These are phyloP conservation scores for Ceraceosorus guamensis DNA, from an alignment of 1,284 basidiomycete species.

Conservation along the genomic window DNA sequence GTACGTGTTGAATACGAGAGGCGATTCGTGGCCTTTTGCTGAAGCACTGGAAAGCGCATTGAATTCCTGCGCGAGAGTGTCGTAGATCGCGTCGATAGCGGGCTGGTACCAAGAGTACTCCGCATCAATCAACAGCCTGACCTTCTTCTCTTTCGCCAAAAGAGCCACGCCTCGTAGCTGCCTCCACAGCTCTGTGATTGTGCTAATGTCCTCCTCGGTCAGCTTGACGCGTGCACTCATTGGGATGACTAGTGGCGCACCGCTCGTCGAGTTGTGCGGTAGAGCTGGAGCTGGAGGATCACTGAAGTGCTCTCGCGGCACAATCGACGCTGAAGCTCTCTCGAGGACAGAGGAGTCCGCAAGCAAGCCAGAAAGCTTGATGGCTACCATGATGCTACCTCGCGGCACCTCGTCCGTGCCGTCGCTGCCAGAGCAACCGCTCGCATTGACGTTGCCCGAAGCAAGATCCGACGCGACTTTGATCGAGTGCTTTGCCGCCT, in stretches of 20 bases:
- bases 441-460: slow-evolving; percentile 3
- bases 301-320: slow-evolving; percentile 34
- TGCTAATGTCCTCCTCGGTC: slow-evolving; percentile 23
- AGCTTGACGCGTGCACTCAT: no score
- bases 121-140: slow-evolving; percentile 35
- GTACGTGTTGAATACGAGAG: slow-evolving; percentile 39
- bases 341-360: slow-evolving; percentile 31
- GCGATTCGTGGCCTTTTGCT: slow-evolving; percentile 8
- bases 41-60: slow-evolving; percentile 14
- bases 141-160: slow-evolving; percentile 23
- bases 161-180: slow-evolving; percentile 24
- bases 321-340: slow-evolving; percentile 32
- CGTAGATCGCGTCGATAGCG: slow-evolving; percentile 41
- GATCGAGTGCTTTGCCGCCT: slow-evolving; percentile 29
- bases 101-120: slow-evolving; percentile 42
- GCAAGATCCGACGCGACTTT: slow-evolving; percentile 23
- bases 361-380: slow-evolving; percentile 40
- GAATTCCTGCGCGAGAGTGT: slow-evolving; percentile 35
- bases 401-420: slow-evolving; percentile 3
- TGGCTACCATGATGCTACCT: slow-evolving; percentile 34
- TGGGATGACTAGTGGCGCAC: no score
- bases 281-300: slow-evolving; percentile 27
- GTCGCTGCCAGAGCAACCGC: neutral
- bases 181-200: slow-evolving; percentile 32
- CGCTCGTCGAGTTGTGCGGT: slow-evolving; percentile 23